Base-by-base conservation (phyloP, 2,329 filamentous ascomycete genomes). In the Aspergillus alliaceus region DNA sequence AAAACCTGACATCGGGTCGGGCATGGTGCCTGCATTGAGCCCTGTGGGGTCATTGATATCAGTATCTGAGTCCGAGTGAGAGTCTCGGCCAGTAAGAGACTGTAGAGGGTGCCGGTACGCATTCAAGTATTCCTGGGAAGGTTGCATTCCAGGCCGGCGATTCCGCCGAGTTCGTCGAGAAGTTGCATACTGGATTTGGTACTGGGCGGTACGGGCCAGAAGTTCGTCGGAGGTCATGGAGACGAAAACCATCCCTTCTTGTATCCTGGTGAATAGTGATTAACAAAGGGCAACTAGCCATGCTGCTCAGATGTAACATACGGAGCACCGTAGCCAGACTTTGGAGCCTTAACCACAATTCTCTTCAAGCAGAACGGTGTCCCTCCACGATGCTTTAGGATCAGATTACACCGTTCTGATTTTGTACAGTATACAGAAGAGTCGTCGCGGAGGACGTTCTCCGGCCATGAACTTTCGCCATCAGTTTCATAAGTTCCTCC, bases 201-300 rank as follows among this genome's bases (percentile, higher is more conserved):
- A 93, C 59, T 86, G 83, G 6, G 89, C 84, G 11, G 91, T 95
- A 57, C 88, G 83, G 20, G 81, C 84, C 42, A 95, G 76, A 1
- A 95, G 78, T 59, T 95, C 88, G 64, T 96, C 87, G 35, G 87
- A 84, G 39, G 86, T 84, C 93, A 97, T 96, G 46, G 90, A 85
- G 27, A 98, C 83, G 69, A 97, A 97, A 1, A 98, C 85, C 83
- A 97, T 88, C 44, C 95, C 93, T 81, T 96, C 90, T 74, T 93
- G 88, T 53, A 96, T 88, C 53, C 90, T 93, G 70, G 47, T 54
- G 14, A 52, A 32, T n/a, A 22, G n/a, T 24, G 7, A 46, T 54
- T 51, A 60, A 56, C 56, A 51, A 66, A 80, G 63, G 81, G 75
- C 44, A 60, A 58, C 20, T 51, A 39, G 27, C 53, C 24, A 40